These are phyloP conservation scores for Mucor irregularis DNA, from an alignment of 371 early-diverging fungal genomes.

Conservation along the genomic window DNA sequence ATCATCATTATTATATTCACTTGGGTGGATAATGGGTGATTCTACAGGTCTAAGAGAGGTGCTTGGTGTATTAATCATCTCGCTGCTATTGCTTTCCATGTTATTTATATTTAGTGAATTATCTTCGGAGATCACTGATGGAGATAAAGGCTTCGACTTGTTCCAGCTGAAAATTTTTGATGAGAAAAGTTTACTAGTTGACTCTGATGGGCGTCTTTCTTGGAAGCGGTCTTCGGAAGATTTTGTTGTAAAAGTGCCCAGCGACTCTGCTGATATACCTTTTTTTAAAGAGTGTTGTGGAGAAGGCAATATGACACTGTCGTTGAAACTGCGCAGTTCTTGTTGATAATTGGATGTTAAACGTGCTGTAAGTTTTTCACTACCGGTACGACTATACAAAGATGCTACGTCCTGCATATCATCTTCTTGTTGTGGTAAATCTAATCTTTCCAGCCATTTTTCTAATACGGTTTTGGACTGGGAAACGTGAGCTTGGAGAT, in stretches of 20 bases:
- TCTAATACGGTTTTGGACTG: conserved; percentile 40
- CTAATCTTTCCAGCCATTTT: conserved; percentile 43
- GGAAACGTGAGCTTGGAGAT: conserved; percentile 21
- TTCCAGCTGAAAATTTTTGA: conserved; percentile 1
- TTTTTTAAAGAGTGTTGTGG: not conserved
- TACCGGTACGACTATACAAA: not conserved
- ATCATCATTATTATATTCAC: conserved; percentile 34
- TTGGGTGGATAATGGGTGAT: conserved; percentile 38
- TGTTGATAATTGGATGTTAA: too few species aligned
- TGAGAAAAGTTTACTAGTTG: not conserved
- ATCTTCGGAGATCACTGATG: conserved; percentile 10
- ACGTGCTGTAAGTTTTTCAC: too few species aligned
- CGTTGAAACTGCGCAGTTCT: not conserved
- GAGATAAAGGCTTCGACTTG: not conserved
- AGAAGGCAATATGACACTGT: not conserved
- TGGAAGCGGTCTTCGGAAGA: not conserved
- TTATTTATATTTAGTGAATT: not conserved
- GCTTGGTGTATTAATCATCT: not conserved
- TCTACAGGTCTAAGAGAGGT: conserved; percentile 12
- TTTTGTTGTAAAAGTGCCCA: conserved; percentile 8
- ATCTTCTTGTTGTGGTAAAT: conserved; percentile 23
- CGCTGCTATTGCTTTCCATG: not conserved
- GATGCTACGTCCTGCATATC: not conserved
- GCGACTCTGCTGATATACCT: conserved; percentile 22
- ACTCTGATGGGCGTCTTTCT: conserved; percentile 10